These are phyloP conservation scores for Ceratobasidium sp. DNA, from an alignment of 1,284 basidiomycete genomes.

Conservation along the genomic window DNA sequence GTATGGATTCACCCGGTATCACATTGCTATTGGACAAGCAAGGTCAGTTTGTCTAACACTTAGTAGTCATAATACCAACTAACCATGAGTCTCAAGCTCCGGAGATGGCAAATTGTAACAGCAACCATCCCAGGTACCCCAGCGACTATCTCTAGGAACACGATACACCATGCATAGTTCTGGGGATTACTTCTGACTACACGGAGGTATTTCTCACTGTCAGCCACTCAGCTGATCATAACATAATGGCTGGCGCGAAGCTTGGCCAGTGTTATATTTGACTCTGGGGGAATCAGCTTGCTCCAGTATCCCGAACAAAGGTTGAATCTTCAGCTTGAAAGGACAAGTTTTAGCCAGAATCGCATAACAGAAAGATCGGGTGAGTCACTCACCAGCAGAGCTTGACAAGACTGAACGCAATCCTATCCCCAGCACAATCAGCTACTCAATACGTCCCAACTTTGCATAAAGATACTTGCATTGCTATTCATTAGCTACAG, in stretches of 20 bases:
- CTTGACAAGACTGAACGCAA: conserved; percentile 31
- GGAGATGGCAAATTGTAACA: conserved; percentile 85
- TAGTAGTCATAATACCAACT: conserved; percentile 46
- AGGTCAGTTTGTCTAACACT: too few relatives aligned
- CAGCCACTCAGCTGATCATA: conserved; percentile 80
- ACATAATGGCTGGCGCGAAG: conserved; percentile 79
- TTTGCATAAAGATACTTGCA: too few relatives aligned
- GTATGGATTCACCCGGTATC: conserved; percentile 92
- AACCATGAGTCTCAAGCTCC: conserved; percentile 86
- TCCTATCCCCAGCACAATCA: conserved; percentile 17
- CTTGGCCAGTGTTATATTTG: conserved; percentile 72
- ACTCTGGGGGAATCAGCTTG: conserved; percentile 69
- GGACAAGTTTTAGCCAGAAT: too few relatives aligned
- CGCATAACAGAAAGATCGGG: too few relatives aligned
- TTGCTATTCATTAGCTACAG: too few relatives aligned
- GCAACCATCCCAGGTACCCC: conserved; percentile 96
- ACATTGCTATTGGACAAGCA: conserved; percentile 66
- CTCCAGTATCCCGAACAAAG: conserved; percentile 85
- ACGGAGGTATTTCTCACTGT: conserved; percentile 55
- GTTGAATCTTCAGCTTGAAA: conserved; percentile 74
- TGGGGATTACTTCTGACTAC: too few relatives aligned
- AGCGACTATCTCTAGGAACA: conserved; percentile 92
- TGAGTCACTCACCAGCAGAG: neutral
- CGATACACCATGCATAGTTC: conserved; percentile 69
- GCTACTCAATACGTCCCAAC: too few relatives aligned